phyloP scores from a whole-genome alignment of 23 red algal genomes.

The Pyropia yezoensis region DNA sequence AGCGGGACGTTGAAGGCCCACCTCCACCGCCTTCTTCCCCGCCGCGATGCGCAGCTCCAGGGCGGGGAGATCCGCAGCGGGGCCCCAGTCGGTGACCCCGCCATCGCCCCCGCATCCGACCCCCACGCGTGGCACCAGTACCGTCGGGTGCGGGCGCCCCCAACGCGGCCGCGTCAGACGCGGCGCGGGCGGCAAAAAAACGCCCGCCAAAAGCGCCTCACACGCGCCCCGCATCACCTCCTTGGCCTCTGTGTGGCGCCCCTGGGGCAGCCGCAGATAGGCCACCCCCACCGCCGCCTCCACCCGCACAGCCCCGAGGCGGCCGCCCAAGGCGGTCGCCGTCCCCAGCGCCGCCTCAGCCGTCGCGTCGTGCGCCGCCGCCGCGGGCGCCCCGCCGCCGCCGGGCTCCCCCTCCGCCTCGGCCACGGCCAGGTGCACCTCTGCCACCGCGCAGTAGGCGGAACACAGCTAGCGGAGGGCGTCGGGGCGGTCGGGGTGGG shows the following conservation, averaged over 20 bases:
- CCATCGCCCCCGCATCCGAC: slow-evolving; percentile 6
- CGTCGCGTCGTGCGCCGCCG: slow-evolving; percentile 26
- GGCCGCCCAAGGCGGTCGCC: slow-evolving; percentile 19
- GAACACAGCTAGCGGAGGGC: too few relatives aligned
- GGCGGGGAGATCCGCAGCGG: slow-evolving; percentile 14
- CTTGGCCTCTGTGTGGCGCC: slow-evolving; percentile 22
- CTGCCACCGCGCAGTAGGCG: slow-evolving; percentile 36
- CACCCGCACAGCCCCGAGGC: slow-evolving; percentile 8
- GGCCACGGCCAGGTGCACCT: slow-evolving; percentile 32
- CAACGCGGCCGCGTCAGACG: slow-evolving; percentile 5
- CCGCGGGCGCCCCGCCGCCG: slow-evolving; percentile 34
- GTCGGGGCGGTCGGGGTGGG: too few relatives aligned
- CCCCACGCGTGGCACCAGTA: not conserved
- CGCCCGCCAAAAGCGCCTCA: slow-evolving; percentile 9
- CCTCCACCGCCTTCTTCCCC: slow-evolving; percentile 58
- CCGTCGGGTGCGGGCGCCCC: not conserved
- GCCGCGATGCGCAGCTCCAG: slow-evolving; percentile 57
- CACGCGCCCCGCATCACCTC: slow-evolving; percentile 29
- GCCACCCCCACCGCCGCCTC: slow-evolving; percentile 35
- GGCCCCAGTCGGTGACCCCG: not conserved
- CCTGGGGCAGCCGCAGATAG: slow-evolving; percentile 52
- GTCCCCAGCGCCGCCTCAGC: slow-evolving; percentile 35
- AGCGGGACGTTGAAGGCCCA: slow-evolving; percentile 19
- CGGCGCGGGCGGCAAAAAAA: slow-evolving; percentile 11
- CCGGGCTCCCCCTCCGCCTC: slow-evolving; percentile 13